Conservation (phyloP, 2,329 filamentous ascomycete species). For the Karstenula rhodostoma region DNA sequence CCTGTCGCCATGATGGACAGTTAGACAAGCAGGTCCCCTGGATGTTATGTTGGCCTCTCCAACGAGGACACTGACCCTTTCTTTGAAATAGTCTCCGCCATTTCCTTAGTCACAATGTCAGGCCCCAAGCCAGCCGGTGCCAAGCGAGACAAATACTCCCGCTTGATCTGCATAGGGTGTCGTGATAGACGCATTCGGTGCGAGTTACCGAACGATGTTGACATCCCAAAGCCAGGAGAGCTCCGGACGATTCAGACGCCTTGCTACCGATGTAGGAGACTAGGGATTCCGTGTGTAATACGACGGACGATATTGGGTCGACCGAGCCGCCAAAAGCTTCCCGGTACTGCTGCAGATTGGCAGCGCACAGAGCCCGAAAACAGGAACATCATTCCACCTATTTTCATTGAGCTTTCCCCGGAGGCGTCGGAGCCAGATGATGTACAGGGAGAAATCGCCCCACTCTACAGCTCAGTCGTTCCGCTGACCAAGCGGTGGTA, state of each 20-base stretch:
- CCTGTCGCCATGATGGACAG: not conserved
- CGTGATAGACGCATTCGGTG: slow-evolving; percentile 29
- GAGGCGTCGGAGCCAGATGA: not conserved
- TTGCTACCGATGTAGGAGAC: slow-evolving; percentile 26
- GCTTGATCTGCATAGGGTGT: slow-evolving; percentile 30
- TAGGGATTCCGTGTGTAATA: slow-evolving; percentile 25
- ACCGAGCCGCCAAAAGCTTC: slow-evolving; percentile 15
- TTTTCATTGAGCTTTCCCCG: not conserved
- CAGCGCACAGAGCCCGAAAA: not conserved
- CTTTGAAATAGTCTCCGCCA: not conserved
- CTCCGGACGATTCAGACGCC: slow-evolving; percentile 25
- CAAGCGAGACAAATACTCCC: slow-evolving; percentile 28
- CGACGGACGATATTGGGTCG: slow-evolving; percentile 25
- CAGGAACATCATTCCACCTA: not conserved
- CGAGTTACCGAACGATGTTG: slow-evolving; percentile 25
- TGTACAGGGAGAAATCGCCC: not conserved
- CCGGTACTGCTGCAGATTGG: not conserved
- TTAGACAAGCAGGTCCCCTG: not conserved
- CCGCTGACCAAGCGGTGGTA: not conserved
- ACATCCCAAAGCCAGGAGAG: slow-evolving; percentile 24
- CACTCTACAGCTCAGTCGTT: not conserved
- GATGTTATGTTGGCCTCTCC: not conserved
- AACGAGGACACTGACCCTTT: not conserved
- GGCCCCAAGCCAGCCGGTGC: slow-evolving; percentile 12
- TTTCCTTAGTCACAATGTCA: slow-evolving; percentile 12